These are phyloP conservation scores for Solanum tacnaense DNA, from an alignment of 257 asterid genomes.

Conservation along the genomic window DNA sequence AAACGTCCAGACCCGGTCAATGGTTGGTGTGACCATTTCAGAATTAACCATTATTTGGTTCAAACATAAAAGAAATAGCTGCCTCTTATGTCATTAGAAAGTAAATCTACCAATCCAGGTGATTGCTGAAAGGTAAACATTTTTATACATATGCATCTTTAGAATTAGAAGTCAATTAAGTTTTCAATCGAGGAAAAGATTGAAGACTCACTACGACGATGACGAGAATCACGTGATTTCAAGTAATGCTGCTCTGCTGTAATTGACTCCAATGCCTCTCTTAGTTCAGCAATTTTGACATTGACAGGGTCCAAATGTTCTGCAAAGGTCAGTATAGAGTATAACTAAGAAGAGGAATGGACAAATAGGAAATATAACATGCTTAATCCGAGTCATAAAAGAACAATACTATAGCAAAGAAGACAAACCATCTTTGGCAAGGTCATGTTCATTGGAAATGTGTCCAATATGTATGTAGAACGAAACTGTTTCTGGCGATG, in stretches of 20 bases:
- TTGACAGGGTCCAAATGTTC: conserved; percentile 76
- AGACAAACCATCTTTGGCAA: conserved; percentile 79
- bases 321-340: conserved; percentile 7
- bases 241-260: conserved; percentile 72
- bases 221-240: conserved; percentile 64
- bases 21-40: background rate
- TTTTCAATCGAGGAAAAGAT: background rate
- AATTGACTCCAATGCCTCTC: conserved; percentile 74
- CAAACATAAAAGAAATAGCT: background rate
- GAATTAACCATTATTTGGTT: background rate
- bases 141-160: background rate
- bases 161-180: background rate
- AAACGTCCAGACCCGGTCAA: background rate
- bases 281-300: conserved; percentile 75
- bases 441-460: conserved; percentile 61
- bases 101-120: background rate
- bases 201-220: conserved; percentile 63
- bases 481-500: conserved; percentile 72
- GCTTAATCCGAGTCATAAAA: background rate
- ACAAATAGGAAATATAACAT: background rate
- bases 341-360: background rate
- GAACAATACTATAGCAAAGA: background rate
- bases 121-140: background rate
- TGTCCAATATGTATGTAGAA: conserved; percentile 83
- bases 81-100: background rate